These are phyloP conservation scores for Cinchona pubescens DNA, from an alignment of 257 asterid genomes.

Conservation along the genomic window DNA sequence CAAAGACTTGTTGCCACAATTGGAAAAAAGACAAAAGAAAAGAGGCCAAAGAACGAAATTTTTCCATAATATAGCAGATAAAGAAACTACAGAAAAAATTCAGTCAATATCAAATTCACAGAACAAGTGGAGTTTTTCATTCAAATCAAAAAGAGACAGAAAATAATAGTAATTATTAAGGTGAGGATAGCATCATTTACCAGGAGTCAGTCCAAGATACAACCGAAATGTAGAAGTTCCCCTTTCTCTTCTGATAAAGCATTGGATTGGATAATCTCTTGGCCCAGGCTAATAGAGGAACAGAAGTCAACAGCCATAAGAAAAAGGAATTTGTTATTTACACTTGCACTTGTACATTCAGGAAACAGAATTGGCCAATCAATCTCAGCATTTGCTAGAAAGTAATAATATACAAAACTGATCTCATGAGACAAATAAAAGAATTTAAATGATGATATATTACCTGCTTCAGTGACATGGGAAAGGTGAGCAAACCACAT, in stretches of 20 bases:
- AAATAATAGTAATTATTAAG: background rate
- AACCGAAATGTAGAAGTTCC: conserved; percentile 51
- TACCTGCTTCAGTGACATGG: conserved; percentile 73
- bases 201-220: conserved; percentile 72
- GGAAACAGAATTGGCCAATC: background rate
- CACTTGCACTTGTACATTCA: background rate
- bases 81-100: background rate
- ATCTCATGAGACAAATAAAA: conserved; percentile 1
- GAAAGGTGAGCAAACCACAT: conserved; percentile 73
- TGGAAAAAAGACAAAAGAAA: background rate
- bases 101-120: background rate
- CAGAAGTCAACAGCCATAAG: background rate
- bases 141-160: too few relatives aligned
- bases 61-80: background rate
- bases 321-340: background rate
- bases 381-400: background rate
- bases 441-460: background rate
- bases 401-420: background rate
- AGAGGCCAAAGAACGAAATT: background rate
- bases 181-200: conserved; percentile 30
- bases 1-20: background rate
- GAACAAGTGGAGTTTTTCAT: background rate
- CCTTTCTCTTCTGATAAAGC: conserved; percentile 76
- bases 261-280: conserved; percentile 61
- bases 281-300: conserved; percentile 58